A percentile compares a stretch with the other conserved stretches of the same genome.
phyloP scores from a whole-genome alignment of 1,284 basidiomycete genomes.

The Phlebopus sp. region DNA sequence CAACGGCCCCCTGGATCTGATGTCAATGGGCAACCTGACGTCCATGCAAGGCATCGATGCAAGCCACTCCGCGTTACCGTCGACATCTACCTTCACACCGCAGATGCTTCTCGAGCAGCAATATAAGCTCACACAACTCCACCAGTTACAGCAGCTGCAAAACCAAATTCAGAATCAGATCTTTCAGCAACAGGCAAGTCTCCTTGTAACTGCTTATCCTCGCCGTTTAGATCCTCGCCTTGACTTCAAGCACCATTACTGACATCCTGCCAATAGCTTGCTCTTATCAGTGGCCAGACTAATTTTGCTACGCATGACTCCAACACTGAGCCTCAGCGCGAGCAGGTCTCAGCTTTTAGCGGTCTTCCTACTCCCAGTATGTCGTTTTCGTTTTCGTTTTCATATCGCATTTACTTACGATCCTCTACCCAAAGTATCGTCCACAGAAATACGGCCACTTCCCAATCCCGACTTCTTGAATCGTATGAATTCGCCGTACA shows the following conservation, averaged over 20 bases:
- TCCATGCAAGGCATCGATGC: slow-evolving; percentile 40
- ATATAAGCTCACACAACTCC: slow-evolving; percentile 68
- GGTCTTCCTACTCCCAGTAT: slow-evolving; percentile 73
- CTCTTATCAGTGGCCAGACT: slow-evolving; percentile 61
- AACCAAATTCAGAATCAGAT: slow-evolving; percentile 82
- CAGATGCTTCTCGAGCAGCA: slow-evolving; percentile 57
- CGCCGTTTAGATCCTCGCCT: background rate
- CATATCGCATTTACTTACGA: slow-evolving; percentile 6
- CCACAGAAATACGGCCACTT: slow-evolving; percentile 63
- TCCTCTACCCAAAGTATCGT: slow-evolving; percentile 44
- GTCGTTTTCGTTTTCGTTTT: slow-evolving; percentile 22
- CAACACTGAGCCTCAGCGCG: slow-evolving; percentile 36
- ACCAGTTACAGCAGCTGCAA: slow-evolving; percentile 75
- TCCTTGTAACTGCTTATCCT: slow-evolving; percentile 4
- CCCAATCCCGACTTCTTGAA: slow-evolving; percentile 59
- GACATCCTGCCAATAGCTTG: slow-evolving; percentile 48
- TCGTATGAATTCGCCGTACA: slow-evolving; percentile 53
- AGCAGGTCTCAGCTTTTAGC: slow-evolving; percentile 42
- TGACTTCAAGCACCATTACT: slow-evolving; percentile 14
- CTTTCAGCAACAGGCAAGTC: slow-evolving; percentile 75
- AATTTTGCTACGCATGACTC: slow-evolving; percentile 34
- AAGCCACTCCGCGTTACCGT: slow-evolving; percentile 9
- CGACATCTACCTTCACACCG: slow-evolving; percentile 31
- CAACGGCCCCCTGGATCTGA: slow-evolving; percentile 42
- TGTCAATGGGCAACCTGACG: slow-evolving; percentile 45